Base-by-base conservation (phyloP, 345 rosid genomes). In the Lepidium africanum region DNA sequence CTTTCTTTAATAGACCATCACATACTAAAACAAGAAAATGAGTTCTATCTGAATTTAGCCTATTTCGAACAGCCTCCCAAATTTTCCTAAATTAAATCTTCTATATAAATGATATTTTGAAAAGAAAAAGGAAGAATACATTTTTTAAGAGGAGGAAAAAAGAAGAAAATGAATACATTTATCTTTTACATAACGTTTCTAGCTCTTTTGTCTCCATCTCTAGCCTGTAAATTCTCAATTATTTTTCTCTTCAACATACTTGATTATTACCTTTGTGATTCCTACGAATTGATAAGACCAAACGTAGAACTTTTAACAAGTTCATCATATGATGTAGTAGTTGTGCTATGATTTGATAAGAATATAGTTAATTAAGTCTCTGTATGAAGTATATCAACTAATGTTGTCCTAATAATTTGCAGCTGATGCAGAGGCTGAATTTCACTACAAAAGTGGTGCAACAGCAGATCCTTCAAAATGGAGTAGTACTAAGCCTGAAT, bases 401-500 rank as follows among this genome's bases (percentile, higher is more conserved):
- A 19, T 65, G n/a, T 56, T 66, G 21, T 23, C 13, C 5, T 39
- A 12, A 14, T 21, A 1, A 43, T 37, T 35, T 37, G 63, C 62
- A 30, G 78, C 53, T 38, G 62, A 66, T 21, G 10, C 63, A 17
- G 77, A 43, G 4, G 39, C 69, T 37, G 73, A 36, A 12, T 74
- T 74, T 53, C 73, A 67, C 38, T 74, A 74, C 78, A 39, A 7
- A 38, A 32, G 14, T 1, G 77, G 77, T 56, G 52, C 9, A 9
- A 10, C 7, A 47, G 73, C 45, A 0, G 78, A 67, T 45, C 78
- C 78, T 0, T 36, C 57, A 27, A 74, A 38, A 74, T 74, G 78
- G 78, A 14, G 37, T 6, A 14, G 11, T 60, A 9, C 13, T 30
- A 66, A 67, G 23, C 5, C 1, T 10, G 73, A 74, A 36, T 74